A percentile compares a stretch with the other conserved stretches of the same genome.
Evolutionary conservation across 2,329 filamentous ascomycete species (phyloP).

Genomic region (Dendryphion nanum): DNA sequence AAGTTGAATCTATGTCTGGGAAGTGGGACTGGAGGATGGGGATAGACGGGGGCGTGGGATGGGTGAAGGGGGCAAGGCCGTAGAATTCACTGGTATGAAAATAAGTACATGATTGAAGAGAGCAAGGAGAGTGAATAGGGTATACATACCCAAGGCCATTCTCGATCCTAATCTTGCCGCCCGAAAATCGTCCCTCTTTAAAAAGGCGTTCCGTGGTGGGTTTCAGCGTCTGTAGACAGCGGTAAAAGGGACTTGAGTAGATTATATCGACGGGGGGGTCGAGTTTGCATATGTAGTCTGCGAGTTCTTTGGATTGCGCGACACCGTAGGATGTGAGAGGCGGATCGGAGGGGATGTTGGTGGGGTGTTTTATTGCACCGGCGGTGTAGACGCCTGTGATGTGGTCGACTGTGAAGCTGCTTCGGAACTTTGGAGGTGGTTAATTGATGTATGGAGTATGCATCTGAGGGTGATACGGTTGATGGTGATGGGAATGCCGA

Average conservation of each 20-base stretch:
- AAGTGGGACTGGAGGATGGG: conserved; percentile 67
- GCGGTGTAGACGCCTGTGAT: conserved; percentile 75
- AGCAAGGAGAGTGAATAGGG: conserved; percentile 87
- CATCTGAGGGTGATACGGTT: too few species aligned
- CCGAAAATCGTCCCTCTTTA: conserved; percentile 20
- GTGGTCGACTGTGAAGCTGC: conserved; percentile 83
- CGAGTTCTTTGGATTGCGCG: conserved; percentile 77
- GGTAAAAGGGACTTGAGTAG: conserved; percentile 57
- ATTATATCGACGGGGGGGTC: conserved; percentile 70
- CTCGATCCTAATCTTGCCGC: conserved; percentile 50
- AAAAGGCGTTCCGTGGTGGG: conserved; percentile 37
- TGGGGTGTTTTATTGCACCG: conserved; percentile 64
- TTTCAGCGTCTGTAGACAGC: conserved; percentile 40
- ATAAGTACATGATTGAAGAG: conserved; percentile 83
- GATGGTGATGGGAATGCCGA: not conserved
- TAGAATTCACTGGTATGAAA: conserved; percentile 89
- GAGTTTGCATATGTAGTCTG: conserved; percentile 58
- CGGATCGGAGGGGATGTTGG: conserved; percentile 83
- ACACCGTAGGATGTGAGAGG: conserved; percentile 85
- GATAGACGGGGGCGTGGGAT: conserved; percentile 72
- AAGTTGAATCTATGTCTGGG: conserved; percentile 53
- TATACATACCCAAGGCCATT: conserved; percentile 51
- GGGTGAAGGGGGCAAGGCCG: conserved; percentile 78
- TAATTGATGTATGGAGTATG: not conserved
- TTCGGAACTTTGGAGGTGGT: conserved; percentile 64